phyloP scores from a whole-genome alignment of 2,329 filamentous ascomycete species.

The Alternaria triticimaculans region DNA sequence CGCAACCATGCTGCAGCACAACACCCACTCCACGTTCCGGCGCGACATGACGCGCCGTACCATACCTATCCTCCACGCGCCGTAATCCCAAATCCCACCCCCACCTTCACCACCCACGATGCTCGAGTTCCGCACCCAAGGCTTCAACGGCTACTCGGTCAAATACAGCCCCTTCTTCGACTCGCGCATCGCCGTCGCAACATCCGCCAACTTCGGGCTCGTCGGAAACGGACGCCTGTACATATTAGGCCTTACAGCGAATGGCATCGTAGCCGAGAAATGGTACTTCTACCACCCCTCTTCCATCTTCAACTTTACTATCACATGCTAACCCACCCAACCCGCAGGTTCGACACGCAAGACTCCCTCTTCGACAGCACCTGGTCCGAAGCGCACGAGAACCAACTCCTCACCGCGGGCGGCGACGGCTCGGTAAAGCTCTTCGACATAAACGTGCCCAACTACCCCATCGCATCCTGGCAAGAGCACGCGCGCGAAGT shows the following conservation, averaged over 20 bases:
- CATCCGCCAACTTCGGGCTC: constrained; percentile 94
- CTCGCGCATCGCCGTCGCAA: constrained; percentile 86
- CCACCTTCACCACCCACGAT: constrained; percentile 57
- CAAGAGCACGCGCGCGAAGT: constrained; percentile 93
- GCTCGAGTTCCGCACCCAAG: constrained; percentile 92
- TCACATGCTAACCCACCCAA: constrained; percentile 12
- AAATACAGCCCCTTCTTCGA: constrained; percentile 99
- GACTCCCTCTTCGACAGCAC: constrained; percentile 94
- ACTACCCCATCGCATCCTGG: constrained; percentile 91
- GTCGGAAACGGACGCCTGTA: constrained; percentile 94
- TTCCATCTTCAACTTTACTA: neutral
- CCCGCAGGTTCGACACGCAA: constrained; percentile 85
- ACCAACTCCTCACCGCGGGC: constrained; percentile 86
- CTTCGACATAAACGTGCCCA: constrained; percentile 80
- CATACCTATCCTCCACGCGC: constrained; percentile 14
- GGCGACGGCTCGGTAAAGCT: constrained; percentile 95
- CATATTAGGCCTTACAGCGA: constrained; percentile 79
- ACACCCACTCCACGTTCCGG: constrained; percentile 15
- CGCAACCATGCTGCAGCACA: constrained; percentile 24
- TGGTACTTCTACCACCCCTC: constrained; percentile 57
- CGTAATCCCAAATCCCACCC: constrained; percentile 5
- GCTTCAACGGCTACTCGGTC: constrained; percentile 94
- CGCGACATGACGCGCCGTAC: constrained; percentile 25
- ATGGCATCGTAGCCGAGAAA: constrained; percentile 85
- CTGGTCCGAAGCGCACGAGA: constrained; percentile 97